These are phyloP conservation scores for Eucalyptus curtisii DNA, from an alignment of 345 rosid genomes.

Conservation along the genomic window DNA sequence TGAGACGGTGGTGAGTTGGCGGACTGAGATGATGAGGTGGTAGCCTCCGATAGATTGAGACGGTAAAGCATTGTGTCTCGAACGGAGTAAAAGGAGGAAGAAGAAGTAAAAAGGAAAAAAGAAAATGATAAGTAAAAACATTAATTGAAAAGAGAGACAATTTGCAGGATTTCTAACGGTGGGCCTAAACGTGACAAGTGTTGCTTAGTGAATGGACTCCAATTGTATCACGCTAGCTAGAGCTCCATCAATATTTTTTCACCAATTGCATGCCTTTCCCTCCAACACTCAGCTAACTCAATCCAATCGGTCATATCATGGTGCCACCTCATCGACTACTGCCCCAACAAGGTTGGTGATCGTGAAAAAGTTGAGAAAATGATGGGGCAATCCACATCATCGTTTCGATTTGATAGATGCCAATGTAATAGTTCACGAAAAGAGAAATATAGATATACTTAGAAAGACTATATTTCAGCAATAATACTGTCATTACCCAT, in stretches of 20 bases:
- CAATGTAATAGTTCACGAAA: not conserved
- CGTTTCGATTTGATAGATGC: not conserved
- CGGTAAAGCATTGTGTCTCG: rapidly evolving
- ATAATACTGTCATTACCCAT: not conserved
- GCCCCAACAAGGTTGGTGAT: not conserved
- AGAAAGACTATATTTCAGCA: not conserved
- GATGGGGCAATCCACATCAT: rapidly evolving
- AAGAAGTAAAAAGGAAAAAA: too few relatives aligned
- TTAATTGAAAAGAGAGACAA: too few relatives aligned
- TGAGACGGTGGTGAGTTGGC: too few relatives aligned
- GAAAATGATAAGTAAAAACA: too few relatives aligned
- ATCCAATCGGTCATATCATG: not conserved
- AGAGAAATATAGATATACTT: not conserved
- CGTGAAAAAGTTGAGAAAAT: not conserved
- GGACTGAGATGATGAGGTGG: too few relatives aligned
- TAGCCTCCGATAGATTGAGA: too few relatives aligned
- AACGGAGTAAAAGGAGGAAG: too few relatives aligned
- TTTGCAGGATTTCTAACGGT: too few relatives aligned
- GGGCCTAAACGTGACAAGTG: too few relatives aligned
- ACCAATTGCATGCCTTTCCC: not conserved
- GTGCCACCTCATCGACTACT: not conserved
- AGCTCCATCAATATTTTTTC: too few relatives aligned
- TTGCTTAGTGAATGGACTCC: too few relatives aligned
- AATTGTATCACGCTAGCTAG: too few relatives aligned
- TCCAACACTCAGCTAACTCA: not conserved